phyloP scores from a whole-genome alignment of 2,329 filamentous ascomycete genomes.

The Ophiostoma novo-ulmi region DNA sequence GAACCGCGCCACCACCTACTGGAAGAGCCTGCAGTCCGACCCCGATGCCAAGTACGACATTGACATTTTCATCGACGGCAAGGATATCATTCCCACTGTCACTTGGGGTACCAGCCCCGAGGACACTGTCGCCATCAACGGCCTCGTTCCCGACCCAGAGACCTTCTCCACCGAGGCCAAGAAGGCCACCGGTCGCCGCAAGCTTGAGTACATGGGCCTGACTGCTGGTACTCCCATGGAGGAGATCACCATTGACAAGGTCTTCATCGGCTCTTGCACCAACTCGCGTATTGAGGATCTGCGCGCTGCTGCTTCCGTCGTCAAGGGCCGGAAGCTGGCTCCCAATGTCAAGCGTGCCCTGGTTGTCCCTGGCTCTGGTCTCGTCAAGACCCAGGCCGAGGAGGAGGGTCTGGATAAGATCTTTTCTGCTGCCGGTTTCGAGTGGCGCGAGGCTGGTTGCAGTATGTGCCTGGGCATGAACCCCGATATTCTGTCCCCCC shows the following conservation, averaged over 20 bases:
- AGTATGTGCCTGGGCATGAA: constrained; percentile 99
- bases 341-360: constrained; percentile 87
- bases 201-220: constrained; percentile 95
- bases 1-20: constrained; percentile 83
- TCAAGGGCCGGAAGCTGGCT: constrained; percentile 82
- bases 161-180: constrained; percentile 75
- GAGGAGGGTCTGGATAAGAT: constrained; percentile 88
- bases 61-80: constrained; percentile 82
- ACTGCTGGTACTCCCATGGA: constrained; percentile 81
- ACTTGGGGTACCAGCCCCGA: constrained; percentile 97
- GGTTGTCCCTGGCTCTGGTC: constrained; percentile 91
- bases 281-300: constrained; percentile 97
- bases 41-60: constrained; percentile 84
- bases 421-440: constrained; percentile 86
- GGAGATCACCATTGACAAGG: constrained; percentile 88
- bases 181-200: constrained; percentile 72
- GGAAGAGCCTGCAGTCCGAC: constrained; percentile 80
- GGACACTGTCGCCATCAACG: constrained; percentile 91
- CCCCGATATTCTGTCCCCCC: constrained; percentile 87
- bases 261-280: constrained; percentile 97
- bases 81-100: constrained; percentile 88
- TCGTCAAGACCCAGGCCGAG: constrained; percentile 90
- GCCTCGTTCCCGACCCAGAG: constrained; percentile 82
- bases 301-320: constrained; percentile 76
- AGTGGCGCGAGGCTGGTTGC: constrained; percentile 97